A percentile compares a stretch with the other conserved stretches of the same genome.
These are phyloP conservation scores for Fraxinus albicans DNA, from an alignment of 305 asterid genomes.

Conservation along the genomic window DNA sequence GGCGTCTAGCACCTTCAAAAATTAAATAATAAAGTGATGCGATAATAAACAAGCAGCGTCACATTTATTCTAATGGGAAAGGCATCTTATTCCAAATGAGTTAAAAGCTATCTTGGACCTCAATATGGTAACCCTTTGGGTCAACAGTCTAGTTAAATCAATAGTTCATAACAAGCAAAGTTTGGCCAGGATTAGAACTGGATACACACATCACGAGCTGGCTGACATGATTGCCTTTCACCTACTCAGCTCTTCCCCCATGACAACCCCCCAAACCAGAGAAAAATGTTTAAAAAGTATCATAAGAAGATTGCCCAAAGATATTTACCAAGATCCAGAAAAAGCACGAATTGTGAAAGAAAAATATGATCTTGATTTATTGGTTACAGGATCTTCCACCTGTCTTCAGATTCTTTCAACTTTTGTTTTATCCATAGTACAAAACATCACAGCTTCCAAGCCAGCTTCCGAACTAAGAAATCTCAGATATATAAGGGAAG, in stretches of 20 bases:
- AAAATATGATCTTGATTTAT: not conserved
- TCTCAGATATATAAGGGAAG: not conserved
- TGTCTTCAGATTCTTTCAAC: not conserved
- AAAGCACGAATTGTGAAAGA: not conserved
- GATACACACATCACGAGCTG: not conserved
- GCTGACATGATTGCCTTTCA: not conserved
- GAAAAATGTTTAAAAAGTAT: not conserved
- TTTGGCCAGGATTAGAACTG: not conserved
- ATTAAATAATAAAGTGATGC: not conserved
- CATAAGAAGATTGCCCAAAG: not conserved
- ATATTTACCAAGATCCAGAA: not conserved
- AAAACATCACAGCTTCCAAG: not conserved
- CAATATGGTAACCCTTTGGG: not conserved
- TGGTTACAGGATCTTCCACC: not conserved
- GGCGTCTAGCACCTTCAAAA: constrained; percentile 77
- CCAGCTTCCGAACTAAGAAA: not conserved
- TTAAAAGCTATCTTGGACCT: not conserved
- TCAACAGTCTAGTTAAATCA: not conserved
- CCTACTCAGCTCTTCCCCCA: not conserved
- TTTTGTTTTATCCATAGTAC: not conserved
- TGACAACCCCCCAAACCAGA: not conserved
- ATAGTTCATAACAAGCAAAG: not conserved
- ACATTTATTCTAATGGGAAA: constrained; percentile 2
- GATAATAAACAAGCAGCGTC: constrained; percentile 6
- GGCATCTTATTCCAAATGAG: not conserved